Percentiles rank a stretch among this genome's conserved stretches.
Evolutionary conservation across 768 basidiomycete genomes (phyloP).

Genomic region (Terana coerulea): DNA sequence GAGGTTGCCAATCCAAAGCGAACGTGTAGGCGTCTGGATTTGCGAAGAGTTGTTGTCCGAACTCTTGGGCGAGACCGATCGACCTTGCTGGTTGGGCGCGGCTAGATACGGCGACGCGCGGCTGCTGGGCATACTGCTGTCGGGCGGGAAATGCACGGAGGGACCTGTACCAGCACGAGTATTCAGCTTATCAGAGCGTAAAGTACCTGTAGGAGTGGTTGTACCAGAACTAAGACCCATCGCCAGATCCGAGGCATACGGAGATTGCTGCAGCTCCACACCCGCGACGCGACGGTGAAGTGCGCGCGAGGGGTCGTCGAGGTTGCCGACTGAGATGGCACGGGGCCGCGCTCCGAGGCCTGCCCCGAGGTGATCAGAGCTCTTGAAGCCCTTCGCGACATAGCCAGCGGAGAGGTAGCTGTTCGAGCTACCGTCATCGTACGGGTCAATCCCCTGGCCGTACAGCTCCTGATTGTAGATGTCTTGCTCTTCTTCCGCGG

Average conservation of each 20-base stretch:
- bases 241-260: constrained; percentile 56
- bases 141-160: constrained; percentile 69
- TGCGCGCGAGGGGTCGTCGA: constrained; percentile 74
- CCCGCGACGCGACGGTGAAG: constrained; percentile 63
- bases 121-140: constrained; percentile 45
- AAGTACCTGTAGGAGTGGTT: constrained; percentile 38
- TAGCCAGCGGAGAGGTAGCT: constrained; percentile 54
- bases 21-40: constrained; percentile 90
- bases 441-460: constrained; percentile 59
- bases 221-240: constrained; percentile 24
- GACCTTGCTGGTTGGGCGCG: constrained; percentile 60
- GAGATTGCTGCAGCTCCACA: constrained; percentile 46
- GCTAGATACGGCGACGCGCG: constrained; percentile 65
- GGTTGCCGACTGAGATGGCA: constrained; percentile 84
- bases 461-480: constrained; percentile 60
- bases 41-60: constrained; percentile 68
- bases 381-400: constrained; percentile 71
- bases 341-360: constrained; percentile 55
- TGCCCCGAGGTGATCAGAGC: constrained; percentile 61
- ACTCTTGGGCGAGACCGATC: constrained; percentile 75
- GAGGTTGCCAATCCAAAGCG: constrained; percentile 97
- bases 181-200: constrained; percentile 57
- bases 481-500: constrained; percentile 70
- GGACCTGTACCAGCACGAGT: constrained; percentile 40
- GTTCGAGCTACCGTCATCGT: constrained; percentile 51